A percentile compares a stretch with the other conserved stretches of the same genome.
Conservation (phyloP, 139 green algal genomes). For the Chlorokybus atmophyticus region DNA sequence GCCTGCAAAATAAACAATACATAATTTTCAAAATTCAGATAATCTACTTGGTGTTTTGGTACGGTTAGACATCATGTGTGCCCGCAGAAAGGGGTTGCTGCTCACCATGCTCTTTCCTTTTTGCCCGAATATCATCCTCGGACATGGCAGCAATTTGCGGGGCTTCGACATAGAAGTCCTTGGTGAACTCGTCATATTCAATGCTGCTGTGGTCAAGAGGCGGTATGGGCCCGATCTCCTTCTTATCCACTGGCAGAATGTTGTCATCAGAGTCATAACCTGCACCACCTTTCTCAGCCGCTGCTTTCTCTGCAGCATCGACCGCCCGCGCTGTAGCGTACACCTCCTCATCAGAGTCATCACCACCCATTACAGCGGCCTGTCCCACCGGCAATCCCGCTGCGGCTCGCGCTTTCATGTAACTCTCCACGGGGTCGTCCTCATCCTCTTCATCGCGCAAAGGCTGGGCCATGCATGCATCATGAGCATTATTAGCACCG, state of each 20-base stretch:
- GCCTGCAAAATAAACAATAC: too few species aligned
- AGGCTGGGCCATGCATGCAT: neutral
- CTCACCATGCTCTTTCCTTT: constrained; percentile 39
- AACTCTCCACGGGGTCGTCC: constrained; percentile 16
- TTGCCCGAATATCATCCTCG: constrained; percentile 47
- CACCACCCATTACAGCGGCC: constrained; percentile 17
- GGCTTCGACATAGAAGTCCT: constrained; percentile 74
- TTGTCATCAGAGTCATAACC: constrained; percentile 32
- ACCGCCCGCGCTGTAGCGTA: constrained; percentile 40
- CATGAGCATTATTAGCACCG: too few species aligned
- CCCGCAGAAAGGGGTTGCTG: neutral
- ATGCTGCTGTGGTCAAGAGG: constrained; percentile 62
- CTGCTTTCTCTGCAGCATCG: constrained; percentile 13
- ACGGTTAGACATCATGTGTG: constrained; percentile 4
- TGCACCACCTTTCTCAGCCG: constrained; percentile 16
- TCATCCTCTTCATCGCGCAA: constrained; percentile 16
- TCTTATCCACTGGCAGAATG: constrained; percentile 19
- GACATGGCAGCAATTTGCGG: constrained; percentile 31
- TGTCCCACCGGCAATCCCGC: constrained; percentile 16
- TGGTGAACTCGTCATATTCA: constrained; percentile 63
- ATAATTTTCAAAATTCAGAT: too few species aligned
- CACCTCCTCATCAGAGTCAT: constrained; percentile 64
- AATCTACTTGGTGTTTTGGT: constrained; percentile 33
- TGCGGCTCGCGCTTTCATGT: neutral
- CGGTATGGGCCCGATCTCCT: constrained; percentile 42